These are phyloP conservation scores for Suhomyces bribrorum DNA, from an alignment of 1,139 yeast genomes.

Conservation along the genomic window DNA sequence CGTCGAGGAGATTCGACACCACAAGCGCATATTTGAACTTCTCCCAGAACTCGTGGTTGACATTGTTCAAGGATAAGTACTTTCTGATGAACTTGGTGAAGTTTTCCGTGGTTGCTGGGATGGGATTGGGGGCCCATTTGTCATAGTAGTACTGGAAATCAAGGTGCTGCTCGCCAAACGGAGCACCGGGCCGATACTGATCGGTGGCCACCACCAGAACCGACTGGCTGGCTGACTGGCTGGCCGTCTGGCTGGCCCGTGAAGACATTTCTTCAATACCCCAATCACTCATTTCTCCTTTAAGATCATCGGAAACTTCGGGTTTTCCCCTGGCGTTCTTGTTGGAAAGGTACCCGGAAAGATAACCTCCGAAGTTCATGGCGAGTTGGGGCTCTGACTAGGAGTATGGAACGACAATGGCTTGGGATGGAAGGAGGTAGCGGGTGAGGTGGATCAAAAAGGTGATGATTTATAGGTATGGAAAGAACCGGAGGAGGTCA, in stretches of 20 bases:
- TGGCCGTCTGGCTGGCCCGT: conserved; percentile 1
- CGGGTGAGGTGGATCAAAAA: background rate
- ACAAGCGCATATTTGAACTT: conserved; percentile 44
- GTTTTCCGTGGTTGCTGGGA: conserved; percentile 23
- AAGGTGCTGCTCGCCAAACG: conserved; percentile 7
- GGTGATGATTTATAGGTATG: too few relatives aligned
- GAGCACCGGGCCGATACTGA: background rate
- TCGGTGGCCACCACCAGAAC: conserved; percentile 2
- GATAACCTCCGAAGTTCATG: conserved; percentile 38
- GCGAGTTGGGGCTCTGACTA: background rate
- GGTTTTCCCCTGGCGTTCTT: conserved; percentile 10
- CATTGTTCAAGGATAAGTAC: conserved; percentile 26
- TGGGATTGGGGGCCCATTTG: conserved; percentile 10
- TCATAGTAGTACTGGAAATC: conserved; percentile 17
- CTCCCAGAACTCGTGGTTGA: conserved; percentile 37
- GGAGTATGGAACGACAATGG: too few relatives aligned
- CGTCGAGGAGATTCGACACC: conserved; percentile 44
- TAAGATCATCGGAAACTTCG: too few relatives aligned
- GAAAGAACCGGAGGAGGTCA: too few relatives aligned
- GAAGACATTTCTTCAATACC: conserved; percentile 36
- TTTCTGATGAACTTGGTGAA: conserved; percentile 30
- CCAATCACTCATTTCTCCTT: conserved; percentile 39
- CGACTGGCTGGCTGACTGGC: conserved; percentile 2
- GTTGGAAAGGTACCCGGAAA: conserved; percentile 24
- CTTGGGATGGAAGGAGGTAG: background rate